A percentile compares a stretch with the other conserved stretches of the same genome.
phyloP scores from a whole-genome alignment of 2,329 filamentous ascomycete species.

The Calonectria pteridis region DNA sequence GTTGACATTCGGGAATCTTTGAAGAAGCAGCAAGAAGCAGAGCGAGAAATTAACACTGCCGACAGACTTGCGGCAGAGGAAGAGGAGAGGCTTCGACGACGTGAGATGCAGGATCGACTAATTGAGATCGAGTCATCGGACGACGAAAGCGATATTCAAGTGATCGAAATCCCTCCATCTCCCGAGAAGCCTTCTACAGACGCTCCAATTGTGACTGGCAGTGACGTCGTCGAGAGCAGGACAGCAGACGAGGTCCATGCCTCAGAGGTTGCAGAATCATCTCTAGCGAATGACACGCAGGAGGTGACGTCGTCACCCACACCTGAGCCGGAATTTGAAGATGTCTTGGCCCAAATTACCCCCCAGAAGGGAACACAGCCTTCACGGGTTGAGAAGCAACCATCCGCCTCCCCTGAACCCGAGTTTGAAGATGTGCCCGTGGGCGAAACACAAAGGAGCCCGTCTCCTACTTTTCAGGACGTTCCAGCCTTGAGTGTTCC shows the following conservation, averaged over 20 bases:
- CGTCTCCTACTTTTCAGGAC: slow-evolving; percentile 33
- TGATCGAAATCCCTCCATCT: slow-evolving; percentile 63
- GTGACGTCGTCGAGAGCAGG: slow-evolving; percentile 23
- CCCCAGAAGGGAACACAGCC: background rate
- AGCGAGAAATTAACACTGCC: slow-evolving; percentile 73
- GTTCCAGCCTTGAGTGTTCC: slow-evolving; percentile 14
- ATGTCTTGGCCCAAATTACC: slow-evolving; percentile 6
- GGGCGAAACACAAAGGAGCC: slow-evolving; percentile 22
- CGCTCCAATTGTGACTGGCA: slow-evolving; percentile 10
- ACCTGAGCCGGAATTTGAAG: slow-evolving; percentile 7
- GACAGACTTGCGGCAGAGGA: slow-evolving; percentile 69
- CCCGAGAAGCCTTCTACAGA: slow-evolving; percentile 38
- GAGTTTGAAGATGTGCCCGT: slow-evolving; percentile 53
- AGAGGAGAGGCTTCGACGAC: slow-evolving; percentile 62
- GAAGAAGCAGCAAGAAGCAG: slow-evolving; percentile 68
- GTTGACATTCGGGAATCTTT: slow-evolving; percentile 75
- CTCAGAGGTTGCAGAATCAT: background rate
- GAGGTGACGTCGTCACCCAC: background rate
- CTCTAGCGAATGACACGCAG: background rate
- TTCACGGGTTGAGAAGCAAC: slow-evolving; percentile 37
- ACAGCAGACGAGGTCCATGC: background rate
- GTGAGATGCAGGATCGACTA: slow-evolving; percentile 60
- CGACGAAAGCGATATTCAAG: slow-evolving; percentile 68
- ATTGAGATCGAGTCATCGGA: slow-evolving; percentile 74
- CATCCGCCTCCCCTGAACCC: slow-evolving; percentile 52